Evolutionary conservation across 2,329 filamentous ascomycete species (phyloP), one percentile per base, ranked within the genome.

Genomic region (Alternaria alternata): DNA sequence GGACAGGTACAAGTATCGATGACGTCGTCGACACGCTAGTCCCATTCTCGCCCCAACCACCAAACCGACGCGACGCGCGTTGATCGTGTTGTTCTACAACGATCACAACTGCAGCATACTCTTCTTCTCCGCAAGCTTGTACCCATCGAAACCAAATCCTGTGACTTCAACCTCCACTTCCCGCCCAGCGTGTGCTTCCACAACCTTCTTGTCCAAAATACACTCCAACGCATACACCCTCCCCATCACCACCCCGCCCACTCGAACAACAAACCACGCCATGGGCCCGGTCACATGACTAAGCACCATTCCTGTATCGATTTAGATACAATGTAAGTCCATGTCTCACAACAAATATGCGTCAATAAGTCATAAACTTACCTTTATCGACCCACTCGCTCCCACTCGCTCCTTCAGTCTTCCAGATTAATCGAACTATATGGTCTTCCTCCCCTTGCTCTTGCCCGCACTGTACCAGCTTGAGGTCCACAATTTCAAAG

Each of bases 221-320:
- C 65, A 66, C 42, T 77, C 74, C 36, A 72, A 38, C 1, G 73
- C 71, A 65, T 79, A 78, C 11, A 70, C 72, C 54, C 69, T 68
- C 1, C 70, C 75, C 1, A 72, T 12, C 4, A 46, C 6, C 4
- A 66, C 4, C 3, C 65, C 75, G 42, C 73, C 60, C 12, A 76
- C 41, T 1, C 48, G 7, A 9, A 80, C 57, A 1, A 34, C 2
- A 41, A 80, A 80, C 43, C 78, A 65, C 1, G 76, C 67, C 47
- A 78, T 77, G 1, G 75, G 66, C 0, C 78, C 78, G 3, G 77
- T 80, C 2, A 73, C 44, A 0, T 57, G n/a, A 36, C 77, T 80
- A 49, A 66, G 72, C 3, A 75, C 76, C 8, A 76, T 39, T 1
- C 59, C 64, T 30, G 28, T 11, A 30, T 30, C 1, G 4, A 12